Conservation (phyloP, 208 protist species). For the Wallacemonas sp. region DNA sequence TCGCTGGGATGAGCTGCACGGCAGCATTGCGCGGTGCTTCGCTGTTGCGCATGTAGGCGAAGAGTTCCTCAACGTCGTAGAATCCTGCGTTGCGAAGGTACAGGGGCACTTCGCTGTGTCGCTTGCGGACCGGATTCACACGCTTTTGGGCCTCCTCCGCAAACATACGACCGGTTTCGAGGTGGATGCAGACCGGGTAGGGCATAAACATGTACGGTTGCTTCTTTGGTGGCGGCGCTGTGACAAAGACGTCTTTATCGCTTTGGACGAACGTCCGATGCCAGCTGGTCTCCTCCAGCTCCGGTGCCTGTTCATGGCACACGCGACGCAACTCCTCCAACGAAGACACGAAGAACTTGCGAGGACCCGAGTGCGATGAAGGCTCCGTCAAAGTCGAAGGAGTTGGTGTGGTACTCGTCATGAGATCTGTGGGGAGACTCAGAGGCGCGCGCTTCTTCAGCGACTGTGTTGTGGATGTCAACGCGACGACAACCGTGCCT, state of each 20-base stretch:
- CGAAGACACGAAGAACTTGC: too few species aligned
- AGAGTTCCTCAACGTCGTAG: constrained; percentile 3
- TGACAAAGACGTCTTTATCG: not conserved
- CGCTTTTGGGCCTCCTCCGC: not conserved
- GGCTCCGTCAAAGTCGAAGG: too few species aligned
- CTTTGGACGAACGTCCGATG: not conserved
- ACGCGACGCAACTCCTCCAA: constrained; percentile 2
- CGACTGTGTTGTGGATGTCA: too few species aligned
- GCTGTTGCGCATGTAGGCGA: not conserved
- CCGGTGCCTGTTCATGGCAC: constrained; percentile 11
- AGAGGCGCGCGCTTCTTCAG: too few species aligned
- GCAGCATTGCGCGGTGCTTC: not conserved
- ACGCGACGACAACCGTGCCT: too few species aligned
- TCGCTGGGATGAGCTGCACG: constrained; percentile 21
- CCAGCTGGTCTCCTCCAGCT: constrained; percentile 13
- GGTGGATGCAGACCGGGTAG: constrained; percentile 19
- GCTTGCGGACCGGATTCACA: not conserved
- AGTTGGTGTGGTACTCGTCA: too few species aligned
- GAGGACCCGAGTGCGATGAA: too few species aligned
- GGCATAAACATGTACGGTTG: constrained; percentile 20
- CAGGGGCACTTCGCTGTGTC: not conserved
- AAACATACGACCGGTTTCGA: constrained; percentile 12
- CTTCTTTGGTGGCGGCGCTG: not conserved
- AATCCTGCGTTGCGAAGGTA: not conserved
- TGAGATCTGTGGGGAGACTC: too few species aligned